Percentiles rank a stretch among this genome's conserved stretches.
phyloP scores from a whole-genome alignment of 2,329 filamentous ascomycete genomes.

The Fonsecaea erecta region DNA sequence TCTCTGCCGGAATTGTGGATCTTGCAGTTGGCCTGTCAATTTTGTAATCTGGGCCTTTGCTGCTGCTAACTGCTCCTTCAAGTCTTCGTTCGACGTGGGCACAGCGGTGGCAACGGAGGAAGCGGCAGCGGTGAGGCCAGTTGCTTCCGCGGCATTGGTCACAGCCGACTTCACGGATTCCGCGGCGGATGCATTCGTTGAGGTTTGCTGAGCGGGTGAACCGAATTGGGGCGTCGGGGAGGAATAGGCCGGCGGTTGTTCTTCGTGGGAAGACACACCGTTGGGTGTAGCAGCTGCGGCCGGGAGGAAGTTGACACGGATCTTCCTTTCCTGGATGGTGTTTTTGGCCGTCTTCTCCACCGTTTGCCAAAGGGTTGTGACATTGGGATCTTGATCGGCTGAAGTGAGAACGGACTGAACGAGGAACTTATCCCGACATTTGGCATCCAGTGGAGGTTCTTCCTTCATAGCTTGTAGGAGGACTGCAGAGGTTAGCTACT shows the following conservation, averaged over 20 bases:
- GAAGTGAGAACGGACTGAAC: constrained; percentile 89
- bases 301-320: constrained; percentile 83
- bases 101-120: constrained; percentile 55
- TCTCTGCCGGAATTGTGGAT: constrained; percentile 77
- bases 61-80: constrained; percentile 74
- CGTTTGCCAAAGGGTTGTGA: constrained; percentile 80
- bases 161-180: constrained; percentile 37
- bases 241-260: constrained; percentile 59
- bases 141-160: constrained; percentile 39
- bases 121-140: constrained; percentile 52
- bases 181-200: constrained; percentile 35
- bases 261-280: constrained; percentile 44
- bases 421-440: constrained; percentile 96
- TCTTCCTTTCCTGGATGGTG: constrained; percentile 89
- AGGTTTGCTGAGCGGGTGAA: constrained; percentile 49
- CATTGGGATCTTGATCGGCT: constrained; percentile 79
- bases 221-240: constrained; percentile 61
- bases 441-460: constrained; percentile 81
- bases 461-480: constrained; percentile 98
- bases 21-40: constrained; percentile 66
- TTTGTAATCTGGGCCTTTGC: constrained; percentile 74
- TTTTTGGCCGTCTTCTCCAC: constrained; percentile 75
- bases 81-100: constrained; percentile 61
- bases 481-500: constrained; percentile 58
- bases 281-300: constrained; percentile 57